phyloP scores from a whole-genome alignment of 164 flowering plant genomes.

The Liquidambar formosana region DNA sequence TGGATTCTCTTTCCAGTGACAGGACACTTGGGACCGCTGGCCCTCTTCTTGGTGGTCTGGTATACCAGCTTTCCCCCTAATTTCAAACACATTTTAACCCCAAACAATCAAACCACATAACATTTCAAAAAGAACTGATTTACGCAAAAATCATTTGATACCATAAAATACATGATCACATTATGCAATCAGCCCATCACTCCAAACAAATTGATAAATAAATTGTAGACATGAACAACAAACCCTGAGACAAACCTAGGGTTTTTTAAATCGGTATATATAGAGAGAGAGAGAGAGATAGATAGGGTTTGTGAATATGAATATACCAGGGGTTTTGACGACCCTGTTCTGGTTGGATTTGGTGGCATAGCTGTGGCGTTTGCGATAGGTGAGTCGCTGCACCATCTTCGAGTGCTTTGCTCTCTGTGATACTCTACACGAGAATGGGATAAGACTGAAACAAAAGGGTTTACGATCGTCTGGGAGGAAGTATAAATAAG shows the following conservation, averaged over 20 bases:
- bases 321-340: conserved; percentile 41
- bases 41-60: conserved; percentile 56
- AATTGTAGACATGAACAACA: no score
- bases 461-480: background rate
- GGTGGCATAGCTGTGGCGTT: conserved; percentile 43
- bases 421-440: background rate
- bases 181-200: no score
- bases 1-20: conserved; percentile 60
- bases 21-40: conserved; percentile 56
- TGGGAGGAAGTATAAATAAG: background rate
- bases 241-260: background rate
- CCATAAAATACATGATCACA: no score
- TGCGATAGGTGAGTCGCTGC: conserved; percentile 36
- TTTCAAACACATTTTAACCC: background rate
- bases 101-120: background rate
- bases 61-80: conserved; percentile 52
- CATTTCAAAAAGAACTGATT: no score
- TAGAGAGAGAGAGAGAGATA: no score
- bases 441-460: background rate
- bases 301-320: background rate
- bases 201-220: no score
- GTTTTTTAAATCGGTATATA: background rate
- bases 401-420: conserved; percentile 24
- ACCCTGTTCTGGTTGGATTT: conserved; percentile 38
- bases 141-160: no score